These are phyloP conservation scores for Rhododendron molle DNA, from an alignment of 148 eudicot species.

Conservation along the genomic window DNA sequence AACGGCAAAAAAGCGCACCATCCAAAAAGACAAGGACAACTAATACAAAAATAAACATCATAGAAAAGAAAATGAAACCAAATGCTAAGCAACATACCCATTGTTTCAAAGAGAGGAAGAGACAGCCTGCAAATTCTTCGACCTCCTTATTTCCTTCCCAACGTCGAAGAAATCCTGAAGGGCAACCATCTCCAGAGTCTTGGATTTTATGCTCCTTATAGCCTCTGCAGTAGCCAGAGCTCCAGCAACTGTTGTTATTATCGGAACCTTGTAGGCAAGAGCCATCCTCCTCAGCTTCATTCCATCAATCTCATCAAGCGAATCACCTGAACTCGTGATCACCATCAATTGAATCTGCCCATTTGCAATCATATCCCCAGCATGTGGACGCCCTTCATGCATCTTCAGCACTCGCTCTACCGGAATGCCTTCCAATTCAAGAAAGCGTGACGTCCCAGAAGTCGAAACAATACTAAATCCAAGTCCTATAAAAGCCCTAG, in stretches of 20 bases:
- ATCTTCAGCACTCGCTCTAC: slow-evolving; percentile 85
- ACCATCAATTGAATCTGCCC: slow-evolving; percentile 91
- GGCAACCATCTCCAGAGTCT: slow-evolving; percentile 65
- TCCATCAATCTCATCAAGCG: slow-evolving; percentile 83
- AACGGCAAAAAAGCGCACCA: background rate
- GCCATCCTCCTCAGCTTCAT: slow-evolving; percentile 93
- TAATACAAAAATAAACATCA: background rate
- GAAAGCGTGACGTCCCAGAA: slow-evolving; percentile 80
- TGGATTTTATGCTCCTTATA: slow-evolving; percentile 67
- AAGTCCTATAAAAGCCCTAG: slow-evolving; percentile 55
- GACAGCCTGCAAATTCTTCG: slow-evolving; percentile 41
- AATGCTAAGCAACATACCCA: background rate
- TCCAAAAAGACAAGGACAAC: background rate
- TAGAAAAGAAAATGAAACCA: background rate
- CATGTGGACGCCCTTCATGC: slow-evolving; percentile 98
- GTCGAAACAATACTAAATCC: slow-evolving; percentile 73
- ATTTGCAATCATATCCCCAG: slow-evolving; percentile 89
- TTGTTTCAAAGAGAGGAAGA: slow-evolving; percentile 24
- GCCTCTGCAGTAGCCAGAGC: slow-evolving; percentile 86
- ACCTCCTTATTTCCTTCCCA: slow-evolving; percentile 16
- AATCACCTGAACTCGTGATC: slow-evolving; percentile 88
- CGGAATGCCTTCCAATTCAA: slow-evolving; percentile 71
- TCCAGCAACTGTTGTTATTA: slow-evolving; percentile 86
- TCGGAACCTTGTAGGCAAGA: slow-evolving; percentile 75
- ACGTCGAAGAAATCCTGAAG: slow-evolving; percentile 81